A percentile compares a stretch with the other conserved stretches of the same genome.
Conservation (phyloP, 73 alveolate species). For the Tetrahymena malaccensis region DNA sequence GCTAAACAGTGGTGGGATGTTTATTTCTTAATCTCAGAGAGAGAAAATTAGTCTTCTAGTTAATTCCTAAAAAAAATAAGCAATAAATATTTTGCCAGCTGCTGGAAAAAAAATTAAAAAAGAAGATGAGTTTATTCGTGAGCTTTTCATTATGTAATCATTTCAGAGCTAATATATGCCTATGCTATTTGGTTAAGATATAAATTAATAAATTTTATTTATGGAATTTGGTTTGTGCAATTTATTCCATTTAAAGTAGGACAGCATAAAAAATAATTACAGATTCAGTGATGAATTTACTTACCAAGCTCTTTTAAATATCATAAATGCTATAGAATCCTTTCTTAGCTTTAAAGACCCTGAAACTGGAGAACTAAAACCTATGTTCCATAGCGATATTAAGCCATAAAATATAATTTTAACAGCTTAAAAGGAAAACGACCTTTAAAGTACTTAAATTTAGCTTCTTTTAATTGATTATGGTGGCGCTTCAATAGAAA, state of each 20-base stretch:
- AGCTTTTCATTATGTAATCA: background rate
- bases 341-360: background rate
- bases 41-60: no score
- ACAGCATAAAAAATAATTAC: background rate
- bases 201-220: background rate
- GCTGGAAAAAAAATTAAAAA: background rate
- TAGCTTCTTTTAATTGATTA: background rate
- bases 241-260: background rate
- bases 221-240: background rate
- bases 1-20: background rate
- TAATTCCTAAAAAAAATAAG: background rate
- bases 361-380: background rate
- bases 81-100: background rate
- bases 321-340: background rate
- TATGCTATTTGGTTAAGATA: background rate
- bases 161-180: background rate
- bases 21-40: background rate
- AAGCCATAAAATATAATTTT: background rate
- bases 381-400: background rate
- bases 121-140: background rate
- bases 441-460: background rate
- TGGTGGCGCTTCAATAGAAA: background rate
- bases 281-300: background rate
- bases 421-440: background rate
- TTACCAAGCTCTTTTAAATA: background rate